A percentile compares a stretch with the other conserved stretches of the same genome.
Evolutionary conservation across 352 stramenopile genomes (phyloP).

Genomic region (Pythium utonaiense): DNA sequence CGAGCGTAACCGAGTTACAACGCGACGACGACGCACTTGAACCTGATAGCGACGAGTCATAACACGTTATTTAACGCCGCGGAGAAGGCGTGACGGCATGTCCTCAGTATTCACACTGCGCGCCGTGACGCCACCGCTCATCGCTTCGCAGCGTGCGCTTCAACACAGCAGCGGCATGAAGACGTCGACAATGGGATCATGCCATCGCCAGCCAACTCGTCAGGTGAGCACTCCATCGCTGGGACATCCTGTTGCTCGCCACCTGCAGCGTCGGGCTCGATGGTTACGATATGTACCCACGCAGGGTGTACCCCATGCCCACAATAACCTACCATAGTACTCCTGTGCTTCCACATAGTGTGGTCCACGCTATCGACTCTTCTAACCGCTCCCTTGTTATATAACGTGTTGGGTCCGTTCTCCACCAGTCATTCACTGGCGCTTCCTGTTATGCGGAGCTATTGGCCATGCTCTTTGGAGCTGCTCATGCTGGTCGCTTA

Average conservation of each 20-base stretch:
- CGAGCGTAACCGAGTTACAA: neutral
- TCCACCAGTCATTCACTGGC: slow-evolving; percentile 74
- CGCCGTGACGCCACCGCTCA: neutral
- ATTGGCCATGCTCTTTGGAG: neutral
- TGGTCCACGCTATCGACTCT: slow-evolving; percentile 22
- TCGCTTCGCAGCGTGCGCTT: neutral
- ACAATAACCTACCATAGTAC: neutral
- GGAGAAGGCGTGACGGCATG: neutral
- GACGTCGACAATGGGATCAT: slow-evolving; percentile 5
- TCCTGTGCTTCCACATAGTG: neutral
- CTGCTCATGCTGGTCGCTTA: slow-evolving; percentile 15
- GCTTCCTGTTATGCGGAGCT: slow-evolving; percentile 20
- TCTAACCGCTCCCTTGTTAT: slow-evolving; percentile 15
- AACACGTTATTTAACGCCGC: slow-evolving; percentile 10
- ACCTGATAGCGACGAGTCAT: neutral
- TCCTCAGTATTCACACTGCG: slow-evolving; percentile 3
- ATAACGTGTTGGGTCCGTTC: slow-evolving; percentile 29
- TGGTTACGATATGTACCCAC: too few relatives aligned
- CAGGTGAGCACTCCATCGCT: too few relatives aligned
- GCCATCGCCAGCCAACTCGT: slow-evolving; percentile 9
- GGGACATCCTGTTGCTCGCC: too few relatives aligned
- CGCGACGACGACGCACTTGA: neutral
- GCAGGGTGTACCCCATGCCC: too few relatives aligned
- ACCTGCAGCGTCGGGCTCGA: too few relatives aligned
- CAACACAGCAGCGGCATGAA: neutral